Percentiles rank a stretch among this genome's conserved stretches.
phyloP scores from a whole-genome alignment of 2,329 filamentous ascomycete species.

The Trichoderma cornu-damae region DNA sequence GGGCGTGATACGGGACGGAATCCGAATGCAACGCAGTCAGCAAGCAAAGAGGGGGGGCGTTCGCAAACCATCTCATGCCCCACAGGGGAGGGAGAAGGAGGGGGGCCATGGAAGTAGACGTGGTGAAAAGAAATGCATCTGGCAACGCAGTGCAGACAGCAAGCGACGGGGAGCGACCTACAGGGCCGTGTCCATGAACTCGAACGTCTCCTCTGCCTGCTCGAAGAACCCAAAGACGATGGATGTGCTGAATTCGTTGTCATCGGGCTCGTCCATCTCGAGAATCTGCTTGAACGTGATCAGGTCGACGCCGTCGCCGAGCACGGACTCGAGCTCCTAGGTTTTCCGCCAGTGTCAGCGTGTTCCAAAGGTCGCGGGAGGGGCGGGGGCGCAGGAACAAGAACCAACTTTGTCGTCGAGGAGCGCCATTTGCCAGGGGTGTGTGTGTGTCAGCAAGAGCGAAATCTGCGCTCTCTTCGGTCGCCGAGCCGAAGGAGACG shows the following conservation, averaged over 20 bases:
- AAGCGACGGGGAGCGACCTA: constrained; percentile 46
- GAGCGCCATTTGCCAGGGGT: constrained; percentile 28
- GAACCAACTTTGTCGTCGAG: constrained; percentile 34
- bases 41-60: too few species aligned
- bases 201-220: constrained; percentile 82
- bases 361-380: background rate
- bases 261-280: constrained; percentile 92
- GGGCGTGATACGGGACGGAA: too few species aligned
- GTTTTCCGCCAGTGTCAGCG: constrained; percentile 41
- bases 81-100: too few species aligned
- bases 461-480: constrained; percentile 4
- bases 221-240: constrained; percentile 92
- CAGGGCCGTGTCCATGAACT: constrained; percentile 76
- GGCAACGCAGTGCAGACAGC: background rate
- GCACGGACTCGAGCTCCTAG: constrained; percentile 49
- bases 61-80: too few species aligned
- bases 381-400: background rate
- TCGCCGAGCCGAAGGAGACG: background rate
- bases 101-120: background rate
- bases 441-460: background rate
- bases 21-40: too few species aligned
- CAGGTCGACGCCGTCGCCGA: constrained; percentile 72
- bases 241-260: constrained; percentile 79
- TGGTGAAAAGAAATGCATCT: background rate
- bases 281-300: constrained; percentile 89